phyloP scores from a whole-genome alignment of 2,329 filamentous ascomycete species.

The Colletotrichum trifolii region DNA sequence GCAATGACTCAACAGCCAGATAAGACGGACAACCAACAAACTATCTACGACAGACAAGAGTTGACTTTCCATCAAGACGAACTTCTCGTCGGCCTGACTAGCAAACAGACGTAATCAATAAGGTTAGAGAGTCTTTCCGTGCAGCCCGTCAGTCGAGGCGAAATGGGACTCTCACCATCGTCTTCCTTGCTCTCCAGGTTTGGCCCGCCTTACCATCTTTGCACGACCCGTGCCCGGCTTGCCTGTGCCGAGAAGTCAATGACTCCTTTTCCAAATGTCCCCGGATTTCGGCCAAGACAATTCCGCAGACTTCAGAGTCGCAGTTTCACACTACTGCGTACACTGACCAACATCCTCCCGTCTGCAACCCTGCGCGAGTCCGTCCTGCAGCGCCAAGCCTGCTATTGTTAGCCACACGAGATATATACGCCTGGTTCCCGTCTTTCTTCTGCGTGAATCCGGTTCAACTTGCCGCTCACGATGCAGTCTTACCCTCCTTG shows the following conservation, averaged over 20 bases:
- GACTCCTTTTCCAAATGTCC: neutral
- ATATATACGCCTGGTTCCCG: too few species aligned
- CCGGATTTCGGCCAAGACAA: slow-evolving; percentile 9
- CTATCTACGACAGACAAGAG: neutral
- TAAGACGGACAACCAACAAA: neutral
- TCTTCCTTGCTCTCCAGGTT: too few species aligned
- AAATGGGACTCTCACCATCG: too few species aligned
- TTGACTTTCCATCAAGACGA: neutral
- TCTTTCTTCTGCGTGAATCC: too few species aligned
- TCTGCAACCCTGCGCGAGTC: too few species aligned
- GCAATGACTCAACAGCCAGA: neutral
- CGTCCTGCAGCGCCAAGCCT: too few species aligned
- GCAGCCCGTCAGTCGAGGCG: neutral
- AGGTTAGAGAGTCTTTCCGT: slow-evolving; percentile 19
- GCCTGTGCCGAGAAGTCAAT: neutral
- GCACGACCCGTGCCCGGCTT: slow-evolving; percentile 3
- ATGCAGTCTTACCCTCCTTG: too few species aligned
- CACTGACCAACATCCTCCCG: slow-evolving; percentile 3
- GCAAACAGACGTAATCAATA: neutral
- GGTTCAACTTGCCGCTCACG: too few species aligned
- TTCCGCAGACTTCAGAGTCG: neutral
- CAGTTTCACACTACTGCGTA: slow-evolving; percentile 11
- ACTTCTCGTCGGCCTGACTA: too few species aligned
- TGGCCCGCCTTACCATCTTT: too few species aligned
- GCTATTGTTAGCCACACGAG: too few species aligned